Evolutionary conservation across 163 green algal species (phyloP), one percentile per base, ranked within the genome.

Genomic region (Coccomyxa subellipsoidea): DNA sequence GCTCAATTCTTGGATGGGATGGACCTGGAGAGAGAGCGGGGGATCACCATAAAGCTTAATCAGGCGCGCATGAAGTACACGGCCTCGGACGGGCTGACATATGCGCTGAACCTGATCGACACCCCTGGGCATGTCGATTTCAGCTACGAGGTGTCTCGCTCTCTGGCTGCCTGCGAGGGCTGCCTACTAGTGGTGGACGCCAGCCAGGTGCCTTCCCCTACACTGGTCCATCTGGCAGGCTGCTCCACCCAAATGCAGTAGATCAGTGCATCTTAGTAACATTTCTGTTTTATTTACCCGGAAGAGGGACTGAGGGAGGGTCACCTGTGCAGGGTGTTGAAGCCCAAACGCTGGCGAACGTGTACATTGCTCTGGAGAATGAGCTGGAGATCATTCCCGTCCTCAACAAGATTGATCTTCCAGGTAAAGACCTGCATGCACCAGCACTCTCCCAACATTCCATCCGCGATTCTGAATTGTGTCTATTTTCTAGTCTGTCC

Each of bases 361-460:
- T 99, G 79, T 99, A 98, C 90, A 86, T 99, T 34, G 97, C 97
- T 0, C 77, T 98, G 38, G 97, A 99, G 69, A 97, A 97, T 81
- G 95, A 98, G 72, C 88, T 99, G 34, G 95, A 98, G 82, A 96
- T 98, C 89, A 96, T 98, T 69, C 90, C 91, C 4, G 89, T 98
- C 27, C 87, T 99, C 21, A 99, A 99, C 90, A 99, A 99, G 82
- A 98, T 99, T 73, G 96, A 99, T 88, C 86, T 99, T 54, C 96
- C 96, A 80, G 95, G 94, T 93, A 79, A 7, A 31, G 10, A 59
- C 32, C 32, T 1, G 29, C 23, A 59, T 59, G 3, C 4, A 59
- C 47, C 23, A 27, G 47, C 47, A 59, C 7, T 15, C 1, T 34
- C n/a, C 7, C 31, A 78, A 38, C 0, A 25, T 38, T n/a, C 15